phyloP scores from a whole-genome alignment of 805 yeast species.

The Groenewaldozyma salmanticensis region DNA sequence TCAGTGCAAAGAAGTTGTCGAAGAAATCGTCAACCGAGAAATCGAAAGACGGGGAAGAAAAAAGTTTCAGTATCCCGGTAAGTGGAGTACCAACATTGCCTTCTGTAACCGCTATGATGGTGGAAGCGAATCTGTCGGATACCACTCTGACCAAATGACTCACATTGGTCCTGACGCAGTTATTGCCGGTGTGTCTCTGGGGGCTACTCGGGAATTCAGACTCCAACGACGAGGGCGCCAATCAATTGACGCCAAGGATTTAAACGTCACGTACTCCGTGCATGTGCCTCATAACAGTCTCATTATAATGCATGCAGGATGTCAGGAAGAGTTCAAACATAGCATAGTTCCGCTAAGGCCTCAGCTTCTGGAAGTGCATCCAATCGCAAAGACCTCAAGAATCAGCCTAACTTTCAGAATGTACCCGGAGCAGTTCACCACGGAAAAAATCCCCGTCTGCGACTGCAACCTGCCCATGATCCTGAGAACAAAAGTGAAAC shows the following conservation, averaged over 20 bases:
- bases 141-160: conserved; percentile 69
- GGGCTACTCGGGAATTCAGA: conserved; percentile 60
- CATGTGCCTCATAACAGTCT: conserved; percentile 65
- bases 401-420: conserved; percentile 59
- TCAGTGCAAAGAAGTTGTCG: conserved; percentile 31
- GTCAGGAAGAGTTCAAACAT: conserved; percentile 70
- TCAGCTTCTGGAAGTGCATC: conserved; percentile 25
- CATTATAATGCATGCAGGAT: conserved; percentile 66
- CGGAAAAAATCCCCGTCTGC: conserved; percentile 35
- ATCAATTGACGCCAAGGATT: conserved; percentile 16
- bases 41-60: conserved; percentile 25
- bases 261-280: conserved; percentile 35
- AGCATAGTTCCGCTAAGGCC: conserved; percentile 42
- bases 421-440: conserved; percentile 33
- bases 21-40: conserved; percentile 33
- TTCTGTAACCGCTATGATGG: conserved; percentile 48
- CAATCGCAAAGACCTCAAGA: conserved; percentile 40
- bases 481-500: conserved; percentile 45
- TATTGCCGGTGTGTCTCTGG: conserved; percentile 60
- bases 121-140: conserved; percentile 47
- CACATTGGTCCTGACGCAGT: conserved; percentile 62
- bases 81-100: conserved; percentile 47
- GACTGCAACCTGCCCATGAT: conserved; percentile 37
- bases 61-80: conserved; percentile 31
- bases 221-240: conserved; percentile 27